Base-by-base conservation (phyloP, 2,329 filamentous ascomycete genomes). In the Clonostachys chloroleuca region DNA sequence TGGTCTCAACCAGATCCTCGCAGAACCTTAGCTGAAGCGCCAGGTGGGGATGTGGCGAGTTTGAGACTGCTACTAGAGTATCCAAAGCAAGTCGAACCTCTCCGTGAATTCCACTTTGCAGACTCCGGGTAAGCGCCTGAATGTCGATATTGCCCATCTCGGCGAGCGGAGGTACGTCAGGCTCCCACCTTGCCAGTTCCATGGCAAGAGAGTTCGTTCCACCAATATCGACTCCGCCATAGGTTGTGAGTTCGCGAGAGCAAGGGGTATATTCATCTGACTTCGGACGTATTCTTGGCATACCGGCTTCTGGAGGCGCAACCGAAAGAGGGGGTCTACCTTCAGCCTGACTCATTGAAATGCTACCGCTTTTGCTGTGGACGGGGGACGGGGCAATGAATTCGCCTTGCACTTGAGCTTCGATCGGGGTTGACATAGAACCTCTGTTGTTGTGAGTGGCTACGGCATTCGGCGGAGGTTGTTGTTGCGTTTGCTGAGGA, bases 11-110 rank as follows among this genome's bases (percentile, higher is more conserved):
- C 48, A 99, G 68, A 61, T 97, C 94, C 48, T 96, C 92, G 59
- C 89, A 95, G 47, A 81, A 81, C 48, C 83, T 76, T 39, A 96
- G 70, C 40, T 83, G 77, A 17, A 85, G 69, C 40, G 84, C 81
- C 16, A 92, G 73, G 20, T 86, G 76, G 18, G 86, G 76, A 5
- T 79, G 74, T 46, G 80, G 80, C 3, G 87, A 89, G 13, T 69
- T 63, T 3, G 75, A 73, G 12, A 94, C 75, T 17, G 81, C 82
- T 10, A 83, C 84, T 35, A 99, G 73, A 1, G 87, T 89, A 63
- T 97, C 94, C 41, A 99, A 73, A 3, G 92, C 92, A 51, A 96
- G 70, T 10, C 92, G 84, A n/a, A 96, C 86, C 67, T 99, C 94
- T 6, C 84, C 84, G 56, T 91, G 86, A 40, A 97, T 87, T 1